These are phyloP conservation scores for Tolypocladium album DNA, from an alignment of 2,329 filamentous ascomycete species.

Conservation along the genomic window DNA sequence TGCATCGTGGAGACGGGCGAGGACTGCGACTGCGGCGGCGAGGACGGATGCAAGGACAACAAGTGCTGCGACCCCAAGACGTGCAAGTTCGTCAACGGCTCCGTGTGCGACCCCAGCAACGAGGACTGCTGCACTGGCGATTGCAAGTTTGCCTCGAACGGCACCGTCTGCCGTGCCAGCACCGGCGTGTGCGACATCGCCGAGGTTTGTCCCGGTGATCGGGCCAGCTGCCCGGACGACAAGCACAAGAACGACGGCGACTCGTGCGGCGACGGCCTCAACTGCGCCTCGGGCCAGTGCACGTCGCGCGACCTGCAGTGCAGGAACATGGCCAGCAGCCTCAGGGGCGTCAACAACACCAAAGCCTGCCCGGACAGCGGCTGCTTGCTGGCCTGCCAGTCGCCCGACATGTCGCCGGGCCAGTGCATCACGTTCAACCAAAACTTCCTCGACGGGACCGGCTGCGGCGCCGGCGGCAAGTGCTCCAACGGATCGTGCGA, in stretches of 20 bases:
- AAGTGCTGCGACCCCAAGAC: constrained; percentile 75
- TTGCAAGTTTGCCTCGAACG: constrained; percentile 57
- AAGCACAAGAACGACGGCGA: constrained; percentile 57
- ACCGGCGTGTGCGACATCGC: constrained; percentile 75
- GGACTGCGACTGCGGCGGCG: constrained; percentile 90
- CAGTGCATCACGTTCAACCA: constrained; percentile 71
- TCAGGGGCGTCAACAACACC: constrained; percentile 65
- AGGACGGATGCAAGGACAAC: constrained; percentile 59
- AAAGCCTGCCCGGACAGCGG: constrained; percentile 57
- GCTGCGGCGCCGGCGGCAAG: constrained; percentile 67
- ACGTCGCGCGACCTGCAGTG: constrained; percentile 88
- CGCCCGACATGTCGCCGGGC: constrained; percentile 53
- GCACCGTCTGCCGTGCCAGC: constrained; percentile 68
- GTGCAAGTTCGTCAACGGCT: constrained; percentile 67
- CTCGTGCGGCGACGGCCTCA: constrained; percentile 58
- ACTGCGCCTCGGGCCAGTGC: constrained; percentile 87
- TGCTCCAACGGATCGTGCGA: constrained; percentile 72
- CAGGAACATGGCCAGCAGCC: constrained; percentile 67
- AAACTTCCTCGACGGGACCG: constrained; percentile 88
- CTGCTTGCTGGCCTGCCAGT: constrained; percentile 69
- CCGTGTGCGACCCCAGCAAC: constrained; percentile 72
- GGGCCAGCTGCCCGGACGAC: constrained; percentile 66
- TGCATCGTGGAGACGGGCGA: constrained; percentile 92
- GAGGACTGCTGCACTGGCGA: constrained; percentile 65
- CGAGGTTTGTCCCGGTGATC: constrained; percentile 68